Conservation (phyloP, 1,284 basidiomycete species). For the Rhodotorula sp. region DNA sequence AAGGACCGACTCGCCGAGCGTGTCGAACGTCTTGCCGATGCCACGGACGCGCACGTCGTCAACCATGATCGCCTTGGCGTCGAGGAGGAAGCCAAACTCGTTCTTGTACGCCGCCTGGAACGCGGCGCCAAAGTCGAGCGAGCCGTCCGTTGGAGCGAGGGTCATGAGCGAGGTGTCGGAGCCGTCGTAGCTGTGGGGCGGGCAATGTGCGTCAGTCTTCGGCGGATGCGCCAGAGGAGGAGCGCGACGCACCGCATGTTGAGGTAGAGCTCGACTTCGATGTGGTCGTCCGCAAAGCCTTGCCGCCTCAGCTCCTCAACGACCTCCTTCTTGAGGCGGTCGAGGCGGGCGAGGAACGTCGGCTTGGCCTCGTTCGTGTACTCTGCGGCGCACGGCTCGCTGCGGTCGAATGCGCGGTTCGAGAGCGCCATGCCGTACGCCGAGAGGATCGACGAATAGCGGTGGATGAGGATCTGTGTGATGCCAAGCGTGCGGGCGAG, state of each 20-base stretch:
- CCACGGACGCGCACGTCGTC: constrained; percentile 83
- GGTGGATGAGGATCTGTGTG: constrained; percentile 80
- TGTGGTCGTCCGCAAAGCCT: constrained; percentile 13
- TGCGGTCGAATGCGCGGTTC: constrained; percentile 61
- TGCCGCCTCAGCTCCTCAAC: constrained; percentile 21
- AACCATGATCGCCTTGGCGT: constrained; percentile 72
- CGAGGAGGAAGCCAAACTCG: constrained; percentile 84
- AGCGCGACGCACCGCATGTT: constrained; percentile 24
- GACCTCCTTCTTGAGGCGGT: constrained; percentile 14
- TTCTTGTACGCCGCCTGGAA: constrained; percentile 60
- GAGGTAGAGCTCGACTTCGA: constrained; percentile 34
- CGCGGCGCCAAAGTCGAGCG: constrained; percentile 51
- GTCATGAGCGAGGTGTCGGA: constrained; percentile 54
- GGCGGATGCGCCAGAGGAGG: neutral
- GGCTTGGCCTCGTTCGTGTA: constrained; percentile 20
- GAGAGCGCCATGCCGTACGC: constrained; percentile 66
- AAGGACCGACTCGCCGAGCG: constrained; percentile 76
- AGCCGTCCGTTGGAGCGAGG: constrained; percentile 22
- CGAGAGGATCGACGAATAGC: constrained; percentile 58
- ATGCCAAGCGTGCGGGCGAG: constrained; percentile 67
- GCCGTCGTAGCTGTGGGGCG: constrained; percentile 24
- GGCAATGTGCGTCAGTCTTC: neutral
- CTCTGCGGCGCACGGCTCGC: constrained; percentile 41
- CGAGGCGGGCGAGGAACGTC: constrained; percentile 9
- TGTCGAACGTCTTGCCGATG: constrained; percentile 85